These are phyloP conservation scores for Hygrocybe punicea DNA, from an alignment of 768 basidiomycete species.

Conservation along the genomic window DNA sequence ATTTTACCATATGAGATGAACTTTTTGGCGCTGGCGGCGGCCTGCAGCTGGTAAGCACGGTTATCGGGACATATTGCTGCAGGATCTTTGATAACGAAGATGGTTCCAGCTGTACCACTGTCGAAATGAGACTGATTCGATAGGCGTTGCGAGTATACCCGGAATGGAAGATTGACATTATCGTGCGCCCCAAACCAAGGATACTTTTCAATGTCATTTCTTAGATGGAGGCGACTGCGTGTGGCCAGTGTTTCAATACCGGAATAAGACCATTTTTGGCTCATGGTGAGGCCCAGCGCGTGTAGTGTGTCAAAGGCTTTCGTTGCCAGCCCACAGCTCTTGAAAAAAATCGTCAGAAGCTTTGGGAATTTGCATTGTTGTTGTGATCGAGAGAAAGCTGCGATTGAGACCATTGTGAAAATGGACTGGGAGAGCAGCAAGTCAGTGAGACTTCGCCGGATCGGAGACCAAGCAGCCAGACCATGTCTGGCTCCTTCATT, in stretches of 20 bases:
- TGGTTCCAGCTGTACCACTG: conserved; percentile 21
- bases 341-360: conserved; percentile 18
- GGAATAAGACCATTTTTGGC: neutral
- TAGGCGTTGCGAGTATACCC: conserved; percentile 22
- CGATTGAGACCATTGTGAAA: neutral
- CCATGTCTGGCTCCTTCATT: too few relatives aligned
- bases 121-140: conserved; percentile 24
- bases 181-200: conserved; percentile 20
- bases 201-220: conserved; percentile 1
- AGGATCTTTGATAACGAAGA: conserved; percentile 5
- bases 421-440: too few relatives aligned
- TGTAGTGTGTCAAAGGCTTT: conserved; percentile 17
- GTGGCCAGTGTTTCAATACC: neutral
- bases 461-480: too few relatives aligned
- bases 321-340: conserved; percentile 18
- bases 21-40: too few relatives aligned
- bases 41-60: too few relatives aligned
- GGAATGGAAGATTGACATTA: conserved; percentile 21
- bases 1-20: too few relatives aligned
- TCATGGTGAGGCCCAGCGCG: conserved; percentile 16
- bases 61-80: too few relatives aligned
- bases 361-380: conserved; percentile 4
- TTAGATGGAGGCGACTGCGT: conserved; percentile 9
- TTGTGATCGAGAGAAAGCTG: neutral
- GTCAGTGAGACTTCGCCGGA: too few relatives aligned